Conservation (phyloP, 129 eudicot species). For the Erigeron canadensis region DNA sequence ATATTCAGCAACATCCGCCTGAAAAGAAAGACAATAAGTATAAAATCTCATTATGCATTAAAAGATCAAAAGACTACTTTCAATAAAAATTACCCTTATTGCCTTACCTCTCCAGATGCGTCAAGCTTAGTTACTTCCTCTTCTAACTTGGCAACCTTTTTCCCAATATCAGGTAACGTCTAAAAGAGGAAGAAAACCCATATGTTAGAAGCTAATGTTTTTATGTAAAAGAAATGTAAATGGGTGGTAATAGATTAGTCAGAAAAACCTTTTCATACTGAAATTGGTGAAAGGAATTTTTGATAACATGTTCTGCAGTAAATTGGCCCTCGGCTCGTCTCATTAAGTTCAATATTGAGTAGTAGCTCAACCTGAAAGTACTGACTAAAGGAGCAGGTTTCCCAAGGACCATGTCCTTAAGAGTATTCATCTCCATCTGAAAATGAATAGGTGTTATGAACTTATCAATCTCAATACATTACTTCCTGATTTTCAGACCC, state of each 20-base stretch:
- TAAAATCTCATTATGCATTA: not conserved
- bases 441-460: not conserved
- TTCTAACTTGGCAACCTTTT: constrained; percentile 82
- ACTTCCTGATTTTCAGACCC: not conserved
- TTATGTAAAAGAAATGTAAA: not conserved
- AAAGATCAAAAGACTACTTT: not conserved
- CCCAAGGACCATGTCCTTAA: constrained; percentile 94
- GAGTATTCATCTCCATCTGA: constrained; percentile 96
- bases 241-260: not conserved
- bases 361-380: constrained; percentile 95
- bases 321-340: constrained; percentile 99
- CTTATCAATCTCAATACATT: too few species aligned
- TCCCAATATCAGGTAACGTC: constrained; percentile 95
- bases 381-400: constrained; percentile 97
- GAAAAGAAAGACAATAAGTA: not conserved
- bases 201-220: constrained; percentile 11
- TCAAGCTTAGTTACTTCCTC: constrained; percentile 85
- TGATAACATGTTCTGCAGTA: constrained; percentile 97
- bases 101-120: constrained; percentile 89
- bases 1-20: constrained; percentile 95
- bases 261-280: constrained; percentile 84
- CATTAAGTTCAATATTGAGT: constrained; percentile 92
- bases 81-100: constrained; percentile 4
- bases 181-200: constrained; percentile 28
- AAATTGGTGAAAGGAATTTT: constrained; percentile 92